Conservation (phyloP, 1,284 basidiomycete genomes). For the Rhodotorula mucilaginosa region DNA sequence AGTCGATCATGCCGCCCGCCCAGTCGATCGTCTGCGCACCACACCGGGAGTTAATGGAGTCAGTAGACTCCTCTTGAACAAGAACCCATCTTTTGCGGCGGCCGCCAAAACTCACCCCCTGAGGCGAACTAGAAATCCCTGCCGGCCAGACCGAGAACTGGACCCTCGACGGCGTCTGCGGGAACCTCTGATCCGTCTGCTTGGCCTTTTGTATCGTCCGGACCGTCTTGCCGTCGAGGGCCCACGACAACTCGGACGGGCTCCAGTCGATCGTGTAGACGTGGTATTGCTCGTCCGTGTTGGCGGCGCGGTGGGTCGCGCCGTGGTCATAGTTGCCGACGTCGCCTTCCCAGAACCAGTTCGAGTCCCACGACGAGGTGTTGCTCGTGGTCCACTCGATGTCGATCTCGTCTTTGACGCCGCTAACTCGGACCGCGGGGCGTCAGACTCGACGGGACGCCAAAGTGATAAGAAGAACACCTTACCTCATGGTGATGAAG, state of each 20-base stretch:
- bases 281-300: conserved; percentile 27
- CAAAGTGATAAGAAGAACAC: no score
- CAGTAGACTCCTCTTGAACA: no score
- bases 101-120: conserved; percentile 13
- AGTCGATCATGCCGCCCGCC: conserved; percentile 41
- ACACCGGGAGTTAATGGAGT: no score
- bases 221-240: conserved; percentile 26
- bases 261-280: conserved; percentile 34
- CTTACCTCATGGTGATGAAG: conserved; percentile 35
- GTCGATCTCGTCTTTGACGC: conserved; percentile 41
- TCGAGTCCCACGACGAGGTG: conserved; percentile 23
- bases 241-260: conserved; percentile 32
- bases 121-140: conserved; percentile 9
- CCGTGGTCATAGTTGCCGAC: conserved; percentile 33
- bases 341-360: conserved; percentile 29
- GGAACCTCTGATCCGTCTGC: conserved; percentile 24
- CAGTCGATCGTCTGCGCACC: conserved; percentile 28
- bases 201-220: conserved; percentile 28
- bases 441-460: no score
- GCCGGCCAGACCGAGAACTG: conserved; percentile 42
- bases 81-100: no score
- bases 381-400: conserved; percentile 32
- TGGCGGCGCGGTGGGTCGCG: conserved; percentile 10
- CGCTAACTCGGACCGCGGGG: background rate
- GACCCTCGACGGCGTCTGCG: conserved; percentile 35